A percentile compares a stretch with the other conserved stretches of the same genome.
Conservation (phyloP, 768 basidiomycete genomes). For the Cantharellus anzutake region DNA sequence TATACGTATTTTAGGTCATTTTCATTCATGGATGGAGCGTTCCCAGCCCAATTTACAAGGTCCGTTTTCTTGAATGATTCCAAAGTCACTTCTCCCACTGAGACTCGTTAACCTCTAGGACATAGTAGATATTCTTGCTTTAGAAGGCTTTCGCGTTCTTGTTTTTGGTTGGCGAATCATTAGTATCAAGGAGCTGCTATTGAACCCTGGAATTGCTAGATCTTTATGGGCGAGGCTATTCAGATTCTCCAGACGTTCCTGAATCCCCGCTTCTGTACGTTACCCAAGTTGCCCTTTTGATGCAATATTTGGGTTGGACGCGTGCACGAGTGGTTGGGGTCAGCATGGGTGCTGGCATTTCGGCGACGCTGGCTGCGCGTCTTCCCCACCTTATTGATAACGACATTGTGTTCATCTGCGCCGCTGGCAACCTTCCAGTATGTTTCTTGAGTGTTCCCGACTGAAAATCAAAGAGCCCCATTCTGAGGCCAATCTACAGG, state of each 20-base stretch:
- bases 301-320: slow-evolving; percentile 61
- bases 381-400: slow-evolving; percentile 55
- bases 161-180: slow-evolving; percentile 36
- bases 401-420: slow-evolving; percentile 46
- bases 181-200: not conserved
- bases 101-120: slow-evolving; percentile 16
- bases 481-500: not conserved
- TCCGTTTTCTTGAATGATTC: not conserved
- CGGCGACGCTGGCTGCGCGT: slow-evolving; percentile 46
- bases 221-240: slow-evolving; percentile 68
- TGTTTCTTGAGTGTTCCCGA: not conserved
- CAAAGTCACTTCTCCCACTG: not conserved
- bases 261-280: slow-evolving; percentile 49
- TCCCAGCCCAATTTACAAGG: slow-evolving; percentile 55
- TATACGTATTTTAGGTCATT: slow-evolving; percentile 30
- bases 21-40: slow-evolving; percentile 64
- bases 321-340: slow-evolving; percentile 45
- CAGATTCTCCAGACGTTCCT: slow-evolving; percentile 51
- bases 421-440: slow-evolving; percentile 40
- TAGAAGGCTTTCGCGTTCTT: slow-evolving; percentile 50
- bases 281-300: slow-evolving; percentile 62
- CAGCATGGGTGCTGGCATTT: slow-evolving; percentile 68
- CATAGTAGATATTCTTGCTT: slow-evolving; percentile 42
- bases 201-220: slow-evolving; percentile 24
- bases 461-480: not conserved